phyloP scores from a whole-genome alignment of 1,284 basidiomycete species.

The Tetrapyrgos nigripes region DNA sequence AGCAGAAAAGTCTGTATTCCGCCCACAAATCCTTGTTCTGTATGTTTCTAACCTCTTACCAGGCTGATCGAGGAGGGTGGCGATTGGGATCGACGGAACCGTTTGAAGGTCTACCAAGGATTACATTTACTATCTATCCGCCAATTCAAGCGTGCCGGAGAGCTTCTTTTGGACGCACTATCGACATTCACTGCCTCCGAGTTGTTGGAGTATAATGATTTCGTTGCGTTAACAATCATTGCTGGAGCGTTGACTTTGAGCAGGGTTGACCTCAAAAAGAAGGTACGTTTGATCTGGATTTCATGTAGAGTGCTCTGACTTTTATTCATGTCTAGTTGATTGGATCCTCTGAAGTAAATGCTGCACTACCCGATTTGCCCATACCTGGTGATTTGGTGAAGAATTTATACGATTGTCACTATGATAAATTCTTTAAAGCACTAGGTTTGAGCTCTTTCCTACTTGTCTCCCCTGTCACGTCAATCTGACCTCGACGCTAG shows the following conservation, averaged over 20 bases:
- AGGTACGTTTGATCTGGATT: constrained; percentile 52
- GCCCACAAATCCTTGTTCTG: not conserved
- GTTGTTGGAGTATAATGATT: constrained; percentile 90
- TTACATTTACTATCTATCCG: constrained; percentile 88
- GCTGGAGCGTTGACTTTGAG: constrained; percentile 80
- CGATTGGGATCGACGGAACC: constrained; percentile 97
- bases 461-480: too few relatives aligned
- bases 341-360: constrained; percentile 70
- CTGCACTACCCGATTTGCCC: constrained; percentile 74
- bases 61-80: constrained; percentile 96
- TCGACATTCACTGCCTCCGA: constrained; percentile 84
- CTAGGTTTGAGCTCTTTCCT: too few relatives aligned
- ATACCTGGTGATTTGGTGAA: constrained; percentile 74
- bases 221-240: constrained; percentile 88
- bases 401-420: constrained; percentile 91
- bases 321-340: constrained; percentile 6
- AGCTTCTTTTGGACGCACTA: constrained; percentile 79
- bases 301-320: not conserved
- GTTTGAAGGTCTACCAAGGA: constrained; percentile 95
- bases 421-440: constrained; percentile 92
- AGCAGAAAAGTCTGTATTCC: constrained; percentile 78
- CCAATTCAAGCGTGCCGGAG: constrained; percentile 75
- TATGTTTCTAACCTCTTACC: constrained; percentile 3
- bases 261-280: constrained; percentile 92
- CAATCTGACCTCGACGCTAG: constrained; percentile 43